Percentiles rank a stretch among this genome's conserved stretches.
These are phyloP conservation scores for Debaryomycetaceae sp. DNA, from an alignment of 1,139 yeast species.

Conservation along the genomic window DNA sequence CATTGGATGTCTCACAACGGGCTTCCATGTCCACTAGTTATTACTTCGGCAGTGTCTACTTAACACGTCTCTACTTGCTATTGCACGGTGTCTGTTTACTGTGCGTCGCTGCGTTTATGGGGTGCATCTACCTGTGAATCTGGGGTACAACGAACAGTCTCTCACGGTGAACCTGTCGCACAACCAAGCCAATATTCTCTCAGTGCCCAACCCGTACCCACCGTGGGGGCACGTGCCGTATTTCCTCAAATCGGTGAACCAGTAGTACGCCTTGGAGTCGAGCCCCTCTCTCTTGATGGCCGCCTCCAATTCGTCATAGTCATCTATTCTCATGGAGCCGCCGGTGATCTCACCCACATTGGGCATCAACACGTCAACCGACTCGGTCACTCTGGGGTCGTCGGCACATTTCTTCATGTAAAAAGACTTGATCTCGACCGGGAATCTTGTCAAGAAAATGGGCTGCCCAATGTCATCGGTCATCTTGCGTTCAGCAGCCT, in stretches of 20 bases:
- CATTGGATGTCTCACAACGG: no score
- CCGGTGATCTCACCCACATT: constrained; percentile 98
- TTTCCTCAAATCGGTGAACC: constrained; percentile 94
- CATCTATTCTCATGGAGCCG: constrained; percentile 95
- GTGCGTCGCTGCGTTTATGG: constrained; percentile 48
- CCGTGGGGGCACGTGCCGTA: constrained; percentile 99
- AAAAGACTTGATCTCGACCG: constrained; percentile 94
- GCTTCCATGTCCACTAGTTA: no score
- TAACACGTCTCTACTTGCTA: no score
- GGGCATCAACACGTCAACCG: constrained; percentile 98
- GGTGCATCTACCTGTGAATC: constrained; percentile 96
- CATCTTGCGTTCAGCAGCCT: constrained; percentile 99
- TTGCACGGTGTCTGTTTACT: not conserved
- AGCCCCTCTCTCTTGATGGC: constrained; percentile 93
- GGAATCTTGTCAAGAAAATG: constrained; percentile 88
- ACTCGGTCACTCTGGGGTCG: constrained; percentile 92
- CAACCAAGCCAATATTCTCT: constrained; percentile 96
- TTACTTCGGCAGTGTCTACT: no score
- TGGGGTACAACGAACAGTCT: constrained; percentile 96
- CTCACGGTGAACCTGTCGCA: constrained; percentile 97
- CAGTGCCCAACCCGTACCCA: constrained; percentile 98
- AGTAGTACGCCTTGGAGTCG: constrained; percentile 76
- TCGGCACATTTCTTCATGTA: constrained; percentile 93
- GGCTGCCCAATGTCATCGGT: constrained; percentile 92
- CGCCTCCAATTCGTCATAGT: constrained; percentile 74